Evolutionary conservation across 192 early-diverging fungal genomes (phyloP).

Genomic region (Backusella psychrophila): DNA sequence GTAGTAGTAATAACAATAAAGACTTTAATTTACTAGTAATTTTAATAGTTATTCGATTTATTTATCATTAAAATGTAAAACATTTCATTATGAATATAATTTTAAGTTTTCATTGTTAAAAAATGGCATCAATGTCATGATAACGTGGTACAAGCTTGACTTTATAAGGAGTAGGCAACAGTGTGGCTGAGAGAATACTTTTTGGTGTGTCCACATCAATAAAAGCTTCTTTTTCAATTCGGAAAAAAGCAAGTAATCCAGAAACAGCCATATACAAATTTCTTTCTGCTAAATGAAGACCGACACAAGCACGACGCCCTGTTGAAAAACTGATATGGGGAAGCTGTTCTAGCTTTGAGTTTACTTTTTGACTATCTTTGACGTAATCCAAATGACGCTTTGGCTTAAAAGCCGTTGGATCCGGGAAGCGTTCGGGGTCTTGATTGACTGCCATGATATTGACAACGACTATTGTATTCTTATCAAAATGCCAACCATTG

Average conservation of each 20-base stretch:
- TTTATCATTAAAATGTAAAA: neutral
- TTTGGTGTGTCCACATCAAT: conserved; percentile 15
- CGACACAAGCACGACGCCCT: conserved; percentile 37
- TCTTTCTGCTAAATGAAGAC: conserved; percentile 38
- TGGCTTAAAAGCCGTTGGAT: conserved; percentile 50
- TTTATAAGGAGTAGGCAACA: conserved; percentile 25
- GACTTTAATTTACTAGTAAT: no score
- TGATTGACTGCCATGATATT: conserved; percentile 55
- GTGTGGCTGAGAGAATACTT: conserved; percentile 15
- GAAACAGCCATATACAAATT: conserved; percentile 23
- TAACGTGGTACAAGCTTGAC: conserved; percentile 24
- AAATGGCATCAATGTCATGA: neutral
- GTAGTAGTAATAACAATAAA: neutral
- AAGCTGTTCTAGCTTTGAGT: conserved; percentile 17
- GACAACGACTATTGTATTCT: conserved; percentile 48
- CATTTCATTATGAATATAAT: neutral
- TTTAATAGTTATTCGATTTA: neutral
- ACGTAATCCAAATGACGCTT: conserved; percentile 42
- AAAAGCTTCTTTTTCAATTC: conserved; percentile 11
- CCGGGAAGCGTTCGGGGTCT: conserved; percentile 35
- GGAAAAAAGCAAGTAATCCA: conserved; percentile 26
- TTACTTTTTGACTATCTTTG: neutral
- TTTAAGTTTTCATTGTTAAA: neutral
- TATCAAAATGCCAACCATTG: conserved; percentile 48
- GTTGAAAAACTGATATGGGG: conserved; percentile 35